These are phyloP conservation scores for Mesostigma viride DNA, from an alignment of 139 green algal genomes.

Conservation along the genomic window DNA sequence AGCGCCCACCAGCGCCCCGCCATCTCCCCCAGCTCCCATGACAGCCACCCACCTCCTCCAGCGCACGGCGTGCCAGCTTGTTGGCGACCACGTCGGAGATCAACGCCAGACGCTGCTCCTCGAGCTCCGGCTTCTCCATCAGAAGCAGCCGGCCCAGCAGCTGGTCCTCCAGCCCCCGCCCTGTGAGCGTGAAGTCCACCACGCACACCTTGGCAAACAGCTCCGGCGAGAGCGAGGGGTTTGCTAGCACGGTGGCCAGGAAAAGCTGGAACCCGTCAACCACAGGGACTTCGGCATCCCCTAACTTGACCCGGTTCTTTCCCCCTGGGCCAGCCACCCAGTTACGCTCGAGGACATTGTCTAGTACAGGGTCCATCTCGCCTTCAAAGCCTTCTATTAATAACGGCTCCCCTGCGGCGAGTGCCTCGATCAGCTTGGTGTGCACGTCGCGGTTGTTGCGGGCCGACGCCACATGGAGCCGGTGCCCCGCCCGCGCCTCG, in stretches of 20 bases:
- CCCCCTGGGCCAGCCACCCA: neutral
- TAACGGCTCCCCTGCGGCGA: neutral
- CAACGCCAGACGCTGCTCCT: no score
- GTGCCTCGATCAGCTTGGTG: neutral
- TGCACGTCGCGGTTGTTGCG: neutral
- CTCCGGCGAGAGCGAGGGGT: conserved; percentile 82
- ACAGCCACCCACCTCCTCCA: no score
- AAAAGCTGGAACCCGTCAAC: conserved; percentile 71
- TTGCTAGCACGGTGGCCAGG: conserved; percentile 75
- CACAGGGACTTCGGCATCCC: conserved; percentile 82
- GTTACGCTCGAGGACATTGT: neutral
- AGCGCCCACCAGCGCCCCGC: no score
- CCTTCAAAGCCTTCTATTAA: conserved; percentile 8
- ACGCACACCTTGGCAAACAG: conserved; percentile 66
- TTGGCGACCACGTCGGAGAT: no score
- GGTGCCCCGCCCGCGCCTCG: neutral
- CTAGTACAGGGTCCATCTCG: conserved; percentile 11
- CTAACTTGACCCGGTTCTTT: conserved; percentile 48
- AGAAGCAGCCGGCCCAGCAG: no score
- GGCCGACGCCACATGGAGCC: neutral
- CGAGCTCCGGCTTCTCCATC: no score
- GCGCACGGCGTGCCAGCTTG: no score
- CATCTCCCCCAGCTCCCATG: no score
- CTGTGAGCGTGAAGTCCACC: conserved; percentile 90
- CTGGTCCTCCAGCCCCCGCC: no score